Conservation (phyloP, 495 filamentous ascomycete species). For the Penicillium canescens region DNA sequence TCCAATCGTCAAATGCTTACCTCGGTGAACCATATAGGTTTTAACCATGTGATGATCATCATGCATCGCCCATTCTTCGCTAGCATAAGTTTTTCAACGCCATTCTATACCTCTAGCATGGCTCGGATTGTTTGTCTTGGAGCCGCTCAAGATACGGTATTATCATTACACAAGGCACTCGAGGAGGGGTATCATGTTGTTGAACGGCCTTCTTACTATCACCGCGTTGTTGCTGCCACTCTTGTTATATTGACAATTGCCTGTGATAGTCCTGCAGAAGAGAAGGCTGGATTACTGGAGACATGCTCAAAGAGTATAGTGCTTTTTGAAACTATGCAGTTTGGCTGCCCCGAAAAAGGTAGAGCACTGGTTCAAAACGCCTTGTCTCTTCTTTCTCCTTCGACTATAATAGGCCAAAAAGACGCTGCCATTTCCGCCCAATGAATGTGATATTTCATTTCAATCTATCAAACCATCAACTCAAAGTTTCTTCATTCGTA, state of each 20-base stretch:
- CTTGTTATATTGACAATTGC: background rate
- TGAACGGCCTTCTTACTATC: constrained; percentile 4
- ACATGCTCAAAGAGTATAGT: background rate
- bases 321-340: background rate
- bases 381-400: background rate
- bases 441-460: no score
- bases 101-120: constrained; percentile 13
- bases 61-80: constrained; percentile 14
- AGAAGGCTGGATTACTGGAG: background rate
- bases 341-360: background rate
- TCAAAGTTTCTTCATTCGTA: no score
- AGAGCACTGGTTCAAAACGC: background rate
- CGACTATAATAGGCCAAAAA: no score
- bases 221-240: constrained; percentile 1
- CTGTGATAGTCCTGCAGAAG: background rate
- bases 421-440: no score
- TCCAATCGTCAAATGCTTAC: no score
- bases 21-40: constrained; percentile 1
- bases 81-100: constrained; percentile 6
- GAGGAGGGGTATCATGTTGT: background rate
- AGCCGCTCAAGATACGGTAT: constrained; percentile 9
- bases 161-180: constrained; percentile 1
- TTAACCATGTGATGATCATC: constrained; percentile 14
- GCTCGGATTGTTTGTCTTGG: constrained; percentile 10
- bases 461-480: no score